Evolutionary conservation across 108 stramenopile species (phyloP).

Genomic region (Cyclotella choctawhatcheeana): DNA sequence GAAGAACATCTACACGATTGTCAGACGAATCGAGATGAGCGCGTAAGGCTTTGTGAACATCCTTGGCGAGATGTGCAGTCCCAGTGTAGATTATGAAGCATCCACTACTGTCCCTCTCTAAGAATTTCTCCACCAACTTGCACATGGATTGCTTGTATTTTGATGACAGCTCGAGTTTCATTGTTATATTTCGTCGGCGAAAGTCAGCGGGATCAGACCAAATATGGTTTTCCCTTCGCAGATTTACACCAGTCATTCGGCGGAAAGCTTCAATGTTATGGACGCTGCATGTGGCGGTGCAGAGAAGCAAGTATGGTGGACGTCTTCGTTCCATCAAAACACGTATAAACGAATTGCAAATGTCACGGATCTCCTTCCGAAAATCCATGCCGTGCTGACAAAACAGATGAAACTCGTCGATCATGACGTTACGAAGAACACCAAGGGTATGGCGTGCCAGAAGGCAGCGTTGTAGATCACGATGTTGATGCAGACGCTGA

Average conservation of each 20-base stretch:
- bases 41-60: not conserved
- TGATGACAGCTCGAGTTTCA: too few species aligned
- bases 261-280: not conserved
- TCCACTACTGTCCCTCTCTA: not conserved
- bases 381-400: not conserved
- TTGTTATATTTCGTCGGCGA: not conserved
- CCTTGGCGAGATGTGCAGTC: not conserved
- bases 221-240: not conserved
- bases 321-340: not conserved
- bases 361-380: not conserved
- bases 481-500: not conserved
- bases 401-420: slow-evolving; percentile 2
- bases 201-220: not conserved
- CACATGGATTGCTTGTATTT: too few species aligned
- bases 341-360: not conserved
- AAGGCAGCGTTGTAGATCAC: not conserved
- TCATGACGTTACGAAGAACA: not conserved
- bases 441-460: not conserved
- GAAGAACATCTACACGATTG: not conserved
- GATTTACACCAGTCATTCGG: not conserved
- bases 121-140: too few species aligned
- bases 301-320: not conserved
- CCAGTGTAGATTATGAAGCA: not conserved
- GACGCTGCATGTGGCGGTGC: not conserved
- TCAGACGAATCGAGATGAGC: not conserved